Base-by-base conservation (phyloP, 345 rosid genomes). In the Eucalyptus polybractea region DNA sequence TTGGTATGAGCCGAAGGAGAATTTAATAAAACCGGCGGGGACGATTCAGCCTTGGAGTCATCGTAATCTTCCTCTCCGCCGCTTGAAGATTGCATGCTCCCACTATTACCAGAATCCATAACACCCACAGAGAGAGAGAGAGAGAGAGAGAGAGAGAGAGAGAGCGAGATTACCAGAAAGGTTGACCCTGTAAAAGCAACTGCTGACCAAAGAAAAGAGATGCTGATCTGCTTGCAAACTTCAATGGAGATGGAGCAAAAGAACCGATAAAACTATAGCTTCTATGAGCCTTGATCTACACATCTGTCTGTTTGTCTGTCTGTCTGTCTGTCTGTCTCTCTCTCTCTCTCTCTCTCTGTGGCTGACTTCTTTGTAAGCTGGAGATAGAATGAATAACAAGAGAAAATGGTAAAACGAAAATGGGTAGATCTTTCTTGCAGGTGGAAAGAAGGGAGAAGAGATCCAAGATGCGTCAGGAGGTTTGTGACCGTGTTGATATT, bases 41-140 rank as follows among this genome's bases (percentile, higher is more conserved):
- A 90, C 92, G 89, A 88, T 91, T 92, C 89, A 91, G 88, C 69
- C 80, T 94, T 92, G 56, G 97, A 94, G 89, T 94, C 94, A 90
- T 93, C 93, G 72, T 76, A 76, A 76, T 96, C 97, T 60, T 96
- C 93, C 50, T 94, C 97, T 13, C 93, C 97, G 24, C 95, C 97
- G 72, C 96, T 95, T 37, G 98, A 94, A 29, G 98, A 96, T 86
- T 95, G 97, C 90, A 94, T 88, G 89, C 97, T 96, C 21, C 95
- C 95, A 90, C 97, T 96, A 60, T 96, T 95, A 47, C 96, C 93
- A 31, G 99, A 97, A 93, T 96, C 98, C 99, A 97, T 97, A 69
- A 67, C 87, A n/a, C 25, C 58, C 58, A 53, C 5, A 53, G 58
- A 53, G 58, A 53, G 58, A 53, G 58, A 53, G 58, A 53, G 24